A percentile compares a stretch with the other conserved stretches of the same genome.
phyloP scores from a whole-genome alignment of 2,329 filamentous ascomycete genomes.

The Nannizzia gypsea region DNA sequence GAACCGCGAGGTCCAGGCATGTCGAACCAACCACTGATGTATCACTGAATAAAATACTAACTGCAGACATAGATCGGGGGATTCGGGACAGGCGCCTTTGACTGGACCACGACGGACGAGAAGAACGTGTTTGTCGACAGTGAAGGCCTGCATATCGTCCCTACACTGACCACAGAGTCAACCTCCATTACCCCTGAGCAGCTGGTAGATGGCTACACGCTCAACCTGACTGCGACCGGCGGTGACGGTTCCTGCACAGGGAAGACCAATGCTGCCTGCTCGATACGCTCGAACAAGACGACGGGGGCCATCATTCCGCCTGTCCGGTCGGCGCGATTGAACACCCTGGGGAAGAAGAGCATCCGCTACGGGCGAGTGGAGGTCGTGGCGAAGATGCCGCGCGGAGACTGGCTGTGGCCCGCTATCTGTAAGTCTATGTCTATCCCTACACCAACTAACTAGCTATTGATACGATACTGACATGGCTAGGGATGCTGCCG shows the following conservation, averaged over 20 bases:
- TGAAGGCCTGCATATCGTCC: conserved; percentile 44
- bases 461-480: background rate
- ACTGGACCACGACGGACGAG: conserved; percentile 42
- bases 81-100: conserved; percentile 41
- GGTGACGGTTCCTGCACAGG: conserved; percentile 35
- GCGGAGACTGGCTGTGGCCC: conserved; percentile 47
- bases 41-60: background rate
- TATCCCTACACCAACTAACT: background rate
- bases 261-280: conserved; percentile 25
- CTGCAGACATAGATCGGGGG: conserved; percentile 26
- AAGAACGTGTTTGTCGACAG: conserved; percentile 39
- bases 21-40: conserved; percentile 3
- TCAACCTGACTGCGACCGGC: conserved; percentile 32
- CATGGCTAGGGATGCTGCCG: conserved; percentile 39
- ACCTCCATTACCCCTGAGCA: conserved; percentile 21
- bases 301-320: conserved; percentile 39
- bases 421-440: conserved; percentile 31
- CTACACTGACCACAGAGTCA: conserved; percentile 36
- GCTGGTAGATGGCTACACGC: conserved; percentile 18
- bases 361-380: conserved; percentile 44
- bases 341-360: conserved; percentile 37
- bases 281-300: conserved; percentile 34
- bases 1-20: conserved; percentile 39
- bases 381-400: conserved; percentile 42
- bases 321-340: conserved; percentile 40